Evolutionary conservation across 768 basidiomycete species (phyloP), one percentile per base, ranked within the genome.

Genomic region (Leccinum subgranulosum): DNA sequence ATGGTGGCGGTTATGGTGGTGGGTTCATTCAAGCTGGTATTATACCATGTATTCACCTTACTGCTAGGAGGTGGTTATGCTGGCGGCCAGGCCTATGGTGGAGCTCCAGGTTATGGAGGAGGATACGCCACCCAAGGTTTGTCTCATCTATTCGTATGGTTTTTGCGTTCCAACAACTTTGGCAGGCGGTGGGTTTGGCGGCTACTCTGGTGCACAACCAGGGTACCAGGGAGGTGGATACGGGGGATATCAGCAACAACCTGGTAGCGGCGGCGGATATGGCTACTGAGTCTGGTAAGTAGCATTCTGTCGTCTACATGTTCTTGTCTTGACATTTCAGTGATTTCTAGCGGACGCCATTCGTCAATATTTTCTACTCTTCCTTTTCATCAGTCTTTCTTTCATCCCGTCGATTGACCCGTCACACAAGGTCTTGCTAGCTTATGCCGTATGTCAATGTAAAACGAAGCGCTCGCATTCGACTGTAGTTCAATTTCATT

Each of bases 1-100:
- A 65, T 36, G 71, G 73, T 21, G 71, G 76, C 10, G 61, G 55
- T 60, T 70, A 62, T 59, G 69, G 56, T 6, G 53, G 71, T 63
- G n/a, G 31, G 64, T 51, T 57, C 48, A 21, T 34, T 10, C 5
- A n/a, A n/a, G 21, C 6, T 12, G 11, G 29, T 17, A 19, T 36
- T 39, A 14, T 55, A 59, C 58, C 19, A 11, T 19, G 41, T 43
- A 10, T 19, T 73, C 57, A 64, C 68, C 29, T 46, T 31, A 19
- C 55, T 59, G 36, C 59, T 57, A 57, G 69, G 69, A 14, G 72
- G 70, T 19, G 69, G 66, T 43, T 73, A 69, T 48, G 15, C 66
- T 53, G 66, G 70, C 6, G 71, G 69, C 52, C 71, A 69, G 51
- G 64, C 58, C 43, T 33, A 28, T 62, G 15, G 14, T 47, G 23